Percentiles rank a stretch among this genome's conserved stretches.
These are phyloP conservation scores for Ceratocystis harringtonii DNA, from an alignment of 2,329 filamentous ascomycete genomes.

Conservation along the genomic window DNA sequence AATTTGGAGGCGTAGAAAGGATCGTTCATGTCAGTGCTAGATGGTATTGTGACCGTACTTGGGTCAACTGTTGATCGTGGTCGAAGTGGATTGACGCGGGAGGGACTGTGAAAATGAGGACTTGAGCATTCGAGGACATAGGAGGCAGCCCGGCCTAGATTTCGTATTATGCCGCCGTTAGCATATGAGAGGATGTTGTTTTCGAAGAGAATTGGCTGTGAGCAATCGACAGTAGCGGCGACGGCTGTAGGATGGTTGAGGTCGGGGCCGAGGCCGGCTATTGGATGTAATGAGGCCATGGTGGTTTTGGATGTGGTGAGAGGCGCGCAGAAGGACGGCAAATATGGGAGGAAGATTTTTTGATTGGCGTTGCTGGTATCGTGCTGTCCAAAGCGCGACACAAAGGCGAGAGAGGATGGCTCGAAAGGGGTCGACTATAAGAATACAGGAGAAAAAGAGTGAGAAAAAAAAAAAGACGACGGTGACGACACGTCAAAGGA, in stretches of 20 bases:
- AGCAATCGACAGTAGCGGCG: constrained; percentile 11
- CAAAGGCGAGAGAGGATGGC: not conserved
- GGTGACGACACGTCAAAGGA: not conserved
- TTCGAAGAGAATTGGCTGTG: constrained; percentile 12
- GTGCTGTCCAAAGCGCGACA: not conserved
- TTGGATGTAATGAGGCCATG: constrained; percentile 10
- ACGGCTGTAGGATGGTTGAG: not conserved
- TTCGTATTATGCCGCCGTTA: constrained; percentile 7
- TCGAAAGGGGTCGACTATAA: not conserved
- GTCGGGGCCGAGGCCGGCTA: not conserved
- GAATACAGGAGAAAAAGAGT: not conserved
- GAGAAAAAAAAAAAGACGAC: not conserved
- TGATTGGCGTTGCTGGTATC: no score
- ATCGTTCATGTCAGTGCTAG: constrained; percentile 54
- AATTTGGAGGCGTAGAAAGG: constrained; percentile 91
- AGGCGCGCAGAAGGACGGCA: not conserved
- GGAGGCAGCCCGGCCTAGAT: constrained; percentile 6
- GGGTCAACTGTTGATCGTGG: constrained; percentile 13
- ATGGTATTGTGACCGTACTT: constrained; percentile 23
- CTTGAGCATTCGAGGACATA: constrained; percentile 9
- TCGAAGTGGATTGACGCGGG: constrained; percentile 1
- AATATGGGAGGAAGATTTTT: not conserved
- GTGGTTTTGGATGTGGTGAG: not conserved
- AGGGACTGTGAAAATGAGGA: not conserved
- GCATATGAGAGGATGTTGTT: constrained; percentile 13